Evolutionary conservation across 2,329 filamentous ascomycete species (phyloP), one percentile per base, ranked within the genome.

Genomic region (Fusarium sp.): DNA sequence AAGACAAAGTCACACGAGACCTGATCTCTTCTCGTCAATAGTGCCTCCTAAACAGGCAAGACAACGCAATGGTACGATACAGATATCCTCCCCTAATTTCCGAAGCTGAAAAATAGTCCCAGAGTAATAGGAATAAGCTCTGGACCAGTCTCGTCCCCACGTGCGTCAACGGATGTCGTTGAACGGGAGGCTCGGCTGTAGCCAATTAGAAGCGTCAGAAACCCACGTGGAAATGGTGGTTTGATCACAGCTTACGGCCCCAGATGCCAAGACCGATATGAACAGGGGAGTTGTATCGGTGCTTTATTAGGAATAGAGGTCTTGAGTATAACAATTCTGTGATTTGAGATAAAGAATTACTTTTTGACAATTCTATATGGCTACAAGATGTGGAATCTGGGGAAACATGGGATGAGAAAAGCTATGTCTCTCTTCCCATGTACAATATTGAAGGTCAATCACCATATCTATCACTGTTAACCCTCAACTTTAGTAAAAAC

Each of bases 181-280:
- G 58, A 51, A 65, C 33, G 13, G 36, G 67, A 65, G 50, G 67
- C 53, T 70, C 56, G 0, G 4, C 7, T 3, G 4, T 31, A 33
- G 41, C 68, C 64, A 70, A 71, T 70, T 2, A 59, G 38, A 59
- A 36, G 13, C 33, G 2, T 3, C 4, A 16, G 4, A 10, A 7
- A 15, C 40, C 54, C 68, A 70, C 68, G 68, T 70, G 68, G 50
- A 65, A 56, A 30, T 16, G 16, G n/a, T 36, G 42, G 67, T 69
- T 70, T 57, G 68, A 38, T 26, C 28, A 66, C 45, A 54, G 38
- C 33, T 38, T 15, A 65, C 30, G 37, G 41, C 38, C 61, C 51
- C 38, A 18, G 62, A 62, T 69, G 59, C 67, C 59, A 69, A 69
- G 55, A 42, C 42, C 12, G 15, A 62, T 55, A 34, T 20, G 11